Percentiles rank a stretch among this genome's conserved stretches.
phyloP scores from a whole-genome alignment of 371 early-diverging fungal species.

The Phascolomyces articulosus region DNA sequence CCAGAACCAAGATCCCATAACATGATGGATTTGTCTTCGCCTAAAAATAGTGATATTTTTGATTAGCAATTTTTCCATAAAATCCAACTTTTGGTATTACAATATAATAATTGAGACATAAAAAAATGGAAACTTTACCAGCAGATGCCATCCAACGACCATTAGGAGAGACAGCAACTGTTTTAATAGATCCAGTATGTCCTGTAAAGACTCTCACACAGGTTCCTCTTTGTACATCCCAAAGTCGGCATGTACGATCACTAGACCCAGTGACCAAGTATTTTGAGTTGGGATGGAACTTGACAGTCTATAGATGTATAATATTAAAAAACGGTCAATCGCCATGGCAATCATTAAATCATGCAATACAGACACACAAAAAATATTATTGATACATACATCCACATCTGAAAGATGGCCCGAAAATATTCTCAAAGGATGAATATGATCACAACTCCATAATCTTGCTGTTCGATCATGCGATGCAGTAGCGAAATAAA shows the following conservation, averaged over 20 bases:
- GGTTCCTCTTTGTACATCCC: constrained; percentile 94
- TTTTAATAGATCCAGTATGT: constrained; percentile 86
- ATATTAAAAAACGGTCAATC: background rate
- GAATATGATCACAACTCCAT: constrained; percentile 95
- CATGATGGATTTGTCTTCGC: constrained; percentile 84
- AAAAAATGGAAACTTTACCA: constrained; percentile 38
- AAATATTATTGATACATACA: constrained; percentile 53
- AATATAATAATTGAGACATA: too few species aligned
- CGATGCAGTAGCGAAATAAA: constrained; percentile 97
- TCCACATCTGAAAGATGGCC: constrained; percentile 99
- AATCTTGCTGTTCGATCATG: constrained; percentile 97
- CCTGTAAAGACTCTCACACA: constrained; percentile 95
- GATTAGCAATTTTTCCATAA: too few species aligned
- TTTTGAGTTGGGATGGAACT: constrained; percentile 98
- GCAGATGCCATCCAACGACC: constrained; percentile 95
- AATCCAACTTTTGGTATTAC: background rate
- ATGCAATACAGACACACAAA: background rate
- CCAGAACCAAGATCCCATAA: constrained; percentile 99
- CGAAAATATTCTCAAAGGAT: constrained; percentile 97
- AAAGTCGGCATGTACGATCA: constrained; percentile 95
- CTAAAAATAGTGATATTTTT: constrained; percentile 23
- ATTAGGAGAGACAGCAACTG: constrained; percentile 94
- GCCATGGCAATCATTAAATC: too few species aligned
- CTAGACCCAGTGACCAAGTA: constrained; percentile 96
- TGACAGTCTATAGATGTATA: constrained; percentile 64